Conservation (phyloP, 2,329 filamentous ascomycete species). For the Didymella segeticola region DNA sequence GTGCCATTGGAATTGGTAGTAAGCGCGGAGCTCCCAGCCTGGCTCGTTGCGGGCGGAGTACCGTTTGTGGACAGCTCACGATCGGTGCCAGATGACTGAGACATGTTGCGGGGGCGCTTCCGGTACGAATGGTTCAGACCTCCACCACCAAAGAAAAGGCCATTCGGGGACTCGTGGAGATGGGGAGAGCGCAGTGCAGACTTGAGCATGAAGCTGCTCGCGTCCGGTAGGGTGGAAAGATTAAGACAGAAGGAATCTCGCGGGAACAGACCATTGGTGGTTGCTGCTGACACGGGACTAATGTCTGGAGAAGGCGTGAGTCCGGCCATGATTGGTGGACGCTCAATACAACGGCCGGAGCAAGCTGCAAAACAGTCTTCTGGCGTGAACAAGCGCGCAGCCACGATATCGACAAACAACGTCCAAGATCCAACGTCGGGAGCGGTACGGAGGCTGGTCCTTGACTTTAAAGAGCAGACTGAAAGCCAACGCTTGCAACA, state of each 20-base stretch:
- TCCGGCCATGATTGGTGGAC: slow-evolving; percentile 50
- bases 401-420: slow-evolving; percentile 30
- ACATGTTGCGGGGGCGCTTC: slow-evolving; percentile 52
- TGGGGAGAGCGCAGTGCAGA: slow-evolving; percentile 48
- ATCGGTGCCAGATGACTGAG: slow-evolving; percentile 51
- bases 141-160: slow-evolving; percentile 38
- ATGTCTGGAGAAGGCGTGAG: slow-evolving; percentile 52
- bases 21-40: slow-evolving; percentile 38
- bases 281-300: slow-evolving; percentile 52
- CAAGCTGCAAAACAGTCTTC: slow-evolving; percentile 37
- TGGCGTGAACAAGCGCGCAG: slow-evolving; percentile 37
- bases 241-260: slow-evolving; percentile 51
- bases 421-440: slow-evolving; percentile 15
- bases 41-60: slow-evolving; percentile 32
- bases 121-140: slow-evolving; percentile 42
- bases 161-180: slow-evolving; percentile 48
- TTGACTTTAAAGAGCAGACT: slow-evolving; percentile 1
- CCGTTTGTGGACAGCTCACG: slow-evolving; percentile 47
- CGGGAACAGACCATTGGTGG: slow-evolving; percentile 48
- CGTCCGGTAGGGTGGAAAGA: slow-evolving; percentile 47
- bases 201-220: slow-evolving; percentile 47
- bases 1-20: slow-evolving; percentile 37
- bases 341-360: slow-evolving; percentile 31
- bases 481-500: background rate
- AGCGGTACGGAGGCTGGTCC: slow-evolving; percentile 5